Evolutionary conservation across 2,329 filamentous ascomycete genomes (phyloP), one percentile per base, ranked within the genome.

Genomic region (Cytospora mali): DNA sequence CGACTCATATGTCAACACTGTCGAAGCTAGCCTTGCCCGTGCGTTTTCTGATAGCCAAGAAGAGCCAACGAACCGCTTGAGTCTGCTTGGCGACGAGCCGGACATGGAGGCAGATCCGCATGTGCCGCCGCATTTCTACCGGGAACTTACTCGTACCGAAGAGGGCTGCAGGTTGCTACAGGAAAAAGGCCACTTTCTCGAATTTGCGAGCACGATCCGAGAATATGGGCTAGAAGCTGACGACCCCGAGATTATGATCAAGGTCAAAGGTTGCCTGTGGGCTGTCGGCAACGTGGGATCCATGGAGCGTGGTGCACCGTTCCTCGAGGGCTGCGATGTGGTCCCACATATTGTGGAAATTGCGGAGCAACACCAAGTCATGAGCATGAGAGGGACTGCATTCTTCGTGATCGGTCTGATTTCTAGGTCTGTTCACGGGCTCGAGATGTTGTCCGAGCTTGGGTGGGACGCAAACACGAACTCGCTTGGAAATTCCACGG

Each of bases 111-210:
- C 80, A 9, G 84, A 87, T 62, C 83, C 76, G 58, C 84, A 87
- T 64, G 92, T 98, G 0, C 95, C 95, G n/a, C 94, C 95, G 11
- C 95, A 99, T 75, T 99, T 99, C 75, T 99, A 99, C 73, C 87
- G 94, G 62, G 95, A 99, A 74, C 83, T 99, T 58, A 96, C 95
- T 0, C 88, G 95, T 16, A 99, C 95, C 0, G 85, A 89, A 61
- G 95, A 99, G 76, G 95, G 95, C 1, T 99, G 95, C 76, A 90
- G 89, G 71, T 81, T 99, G 0, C 82, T 99, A 6, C 88, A 90
- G 69, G 90, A 96, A 68, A 99, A 97, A 70, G 95, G 95, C 0
- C 95, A 99, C 71, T 99, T 99, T 76, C 89, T 93, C 66, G 94
- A 98, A 71, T 99, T 99, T 71, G 90, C 88, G 0, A 83, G 86